Evolutionary conservation across 2,329 filamentous ascomycete genomes (phyloP), one percentile per base, ranked within the genome.

Genomic region (Colletotrichum theobromicola): DNA sequence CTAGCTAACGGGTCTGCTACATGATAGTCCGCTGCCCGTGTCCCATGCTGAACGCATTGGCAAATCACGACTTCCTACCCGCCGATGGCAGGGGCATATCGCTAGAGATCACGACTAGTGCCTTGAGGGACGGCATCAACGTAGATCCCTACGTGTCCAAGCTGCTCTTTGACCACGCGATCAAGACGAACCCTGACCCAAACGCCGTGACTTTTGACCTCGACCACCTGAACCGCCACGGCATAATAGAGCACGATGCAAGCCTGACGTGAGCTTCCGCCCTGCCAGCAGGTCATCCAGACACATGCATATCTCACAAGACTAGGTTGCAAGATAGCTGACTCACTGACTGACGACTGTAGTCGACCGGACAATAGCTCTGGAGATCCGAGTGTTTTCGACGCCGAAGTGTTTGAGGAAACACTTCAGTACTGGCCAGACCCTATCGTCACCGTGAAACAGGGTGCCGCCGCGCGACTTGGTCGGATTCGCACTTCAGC

Each of bases 371-470:
- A 83, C 69, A 37, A 76, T 46, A 67, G 74, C 69, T 78, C 77
- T 30, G 80, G 80, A 37, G 77, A 82, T 74, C 80, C 79, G 74
- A 74, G 79, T 66, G 77, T 76, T 30, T 83, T 83, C 62, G 70
- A 79, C 55, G 67, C 77, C 13, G 72, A 75, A 26, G 76, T 81
- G 16, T 83, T 76, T 75, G 75, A 64, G 24, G 62, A 65, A 65
- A 65, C 62, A 26, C 21, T 42, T 16, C 26, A 42, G 21, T 65
- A 65, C 62, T 65, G 62, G 62, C 34, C 37, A 3, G 62, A 50
- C 12, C 37, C 62, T 10, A 16, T 50, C 24, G 37, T 65, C 26
- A n/a, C 26, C 62, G 32, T 65, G 4, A 42, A 28, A 50, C 34
- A 65, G 3, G 80, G 80, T 9, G 81, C 80, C 24, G 24, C 55